Evolutionary conservation across 2,329 filamentous ascomycete species (phyloP), one percentile per base, ranked within the genome.

Genomic region (Xylariaceae sp.): DNA sequence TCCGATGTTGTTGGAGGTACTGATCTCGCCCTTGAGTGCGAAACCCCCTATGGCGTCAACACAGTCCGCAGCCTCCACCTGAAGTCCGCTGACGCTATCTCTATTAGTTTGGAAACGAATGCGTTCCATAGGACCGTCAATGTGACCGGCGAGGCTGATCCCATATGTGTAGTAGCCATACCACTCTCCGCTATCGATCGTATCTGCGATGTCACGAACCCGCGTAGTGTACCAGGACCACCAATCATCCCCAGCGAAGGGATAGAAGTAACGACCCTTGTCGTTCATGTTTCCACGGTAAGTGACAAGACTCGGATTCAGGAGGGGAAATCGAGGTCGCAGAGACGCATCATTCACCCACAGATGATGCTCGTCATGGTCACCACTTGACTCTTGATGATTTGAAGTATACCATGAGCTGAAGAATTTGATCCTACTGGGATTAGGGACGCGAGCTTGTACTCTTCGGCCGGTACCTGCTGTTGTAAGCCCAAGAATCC

Each of bases 161-260:
- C 22, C 37, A 28, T 44, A 36, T 3, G 42, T 39, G 28, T 49
- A 49, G 4, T 29, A 28, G 4, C 46, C 46, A 28, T 32, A 45
- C 50, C 50, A 51, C 36, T 53, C 48, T 26, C 48, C 50, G 16
- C 48, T 43, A 34, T 48, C 43, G 9, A 52, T 15, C 2, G 26
- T 37, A 19, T 28, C 37, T 12, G 40, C 39, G 4, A 51, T 18
- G 19, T 53, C 46, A 7, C 46, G 46, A 6, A 47, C 44, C 13
- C 50, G 50, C 15, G 48, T 45, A 4, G 39, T 48, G 22, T 53
- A 51, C 50, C 50, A 53, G 3, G 46, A 42, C 46, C 42, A 51
- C 50, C 50, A 53, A 4, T 47, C 46, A 17, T 47, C 44, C 9
- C 50, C 48, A 8, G 41, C 28, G 19, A 53, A 53, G 11, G 48